Evolutionary conservation across 2,329 filamentous ascomycete species (phyloP).

Genomic region (Pezizomycotina sp.): DNA sequence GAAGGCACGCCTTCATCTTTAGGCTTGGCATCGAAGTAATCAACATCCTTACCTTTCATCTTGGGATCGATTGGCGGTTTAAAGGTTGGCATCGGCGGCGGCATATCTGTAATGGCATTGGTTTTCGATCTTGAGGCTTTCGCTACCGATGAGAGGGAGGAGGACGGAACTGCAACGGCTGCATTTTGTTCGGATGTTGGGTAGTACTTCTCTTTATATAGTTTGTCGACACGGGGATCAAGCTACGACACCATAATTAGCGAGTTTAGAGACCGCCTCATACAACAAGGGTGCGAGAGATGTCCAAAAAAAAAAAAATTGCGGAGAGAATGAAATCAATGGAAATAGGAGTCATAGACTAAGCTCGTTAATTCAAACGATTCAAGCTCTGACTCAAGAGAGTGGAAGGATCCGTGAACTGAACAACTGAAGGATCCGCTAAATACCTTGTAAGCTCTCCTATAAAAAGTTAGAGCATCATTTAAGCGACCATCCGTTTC

Average conservation of each 20-base stretch:
- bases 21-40: slow-evolving; percentile 9
- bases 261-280: neutral
- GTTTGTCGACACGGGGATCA: slow-evolving; percentile 66
- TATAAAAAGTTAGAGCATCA: slow-evolving; percentile 74
- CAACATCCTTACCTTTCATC: slow-evolving; percentile 5
- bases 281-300: too few relatives aligned
- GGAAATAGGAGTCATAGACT: too few relatives aligned
- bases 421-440: neutral
- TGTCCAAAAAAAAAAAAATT: too few relatives aligned
- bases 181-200: slow-evolving; percentile 31
- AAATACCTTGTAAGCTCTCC: slow-evolving; percentile 69
- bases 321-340: too few relatives aligned
- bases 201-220: slow-evolving; percentile 84
- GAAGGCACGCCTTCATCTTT: slow-evolving; percentile 11
- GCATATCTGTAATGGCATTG: neutral
- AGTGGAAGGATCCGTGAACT: too few relatives aligned
- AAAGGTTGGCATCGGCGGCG: slow-evolving; percentile 4
- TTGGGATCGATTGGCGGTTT: slow-evolving; percentile 8
- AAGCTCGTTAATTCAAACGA: neutral
- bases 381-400: too few relatives aligned
- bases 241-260: slow-evolving; percentile 37
- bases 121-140: slow-evolving; percentile 36
- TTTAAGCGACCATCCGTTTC: slow-evolving; percentile 72
- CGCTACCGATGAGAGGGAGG: slow-evolving; percentile 22
- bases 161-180: slow-evolving; percentile 7